phyloP scores from a whole-genome alignment of 345 rosid genomes.

The Hibiscus trionum region DNA sequence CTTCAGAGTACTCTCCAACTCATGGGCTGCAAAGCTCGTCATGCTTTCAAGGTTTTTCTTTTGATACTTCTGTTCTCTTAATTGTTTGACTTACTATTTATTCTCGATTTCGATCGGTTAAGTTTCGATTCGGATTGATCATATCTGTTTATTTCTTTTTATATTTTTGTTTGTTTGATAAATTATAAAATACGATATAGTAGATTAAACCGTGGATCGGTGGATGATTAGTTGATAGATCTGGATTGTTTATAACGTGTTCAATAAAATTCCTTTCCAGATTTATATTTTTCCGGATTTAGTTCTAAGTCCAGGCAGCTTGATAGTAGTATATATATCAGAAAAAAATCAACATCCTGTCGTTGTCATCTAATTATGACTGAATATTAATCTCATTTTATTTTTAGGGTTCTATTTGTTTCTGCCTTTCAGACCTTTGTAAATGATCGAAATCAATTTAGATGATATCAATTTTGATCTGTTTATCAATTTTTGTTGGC shows the following conservation, averaged over 20 bases:
- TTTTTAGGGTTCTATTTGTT: too few relatives aligned
- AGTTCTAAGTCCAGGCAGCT: not conserved
- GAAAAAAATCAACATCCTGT: not conserved
- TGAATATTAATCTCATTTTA: not conserved
- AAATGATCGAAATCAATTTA: not conserved
- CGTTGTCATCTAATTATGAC: not conserved
- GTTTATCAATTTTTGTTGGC: not conserved
- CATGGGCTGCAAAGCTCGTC: conserved; percentile 97
- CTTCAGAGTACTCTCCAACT: conserved; percentile 91
- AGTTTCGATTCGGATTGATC: too few relatives aligned
- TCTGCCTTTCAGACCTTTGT: too few relatives aligned
- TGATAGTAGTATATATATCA: too few relatives aligned
- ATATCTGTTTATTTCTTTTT: not conserved
- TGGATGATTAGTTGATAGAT: conserved; percentile 6
- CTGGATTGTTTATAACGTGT: conserved; percentile 1
- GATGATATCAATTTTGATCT: not conserved
- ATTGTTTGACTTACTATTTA: not conserved
- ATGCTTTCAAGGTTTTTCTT: conserved; percentile 70
- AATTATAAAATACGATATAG: not conserved
- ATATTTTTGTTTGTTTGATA: not conserved
- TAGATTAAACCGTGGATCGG: not conserved
- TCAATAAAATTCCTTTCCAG: not conserved
- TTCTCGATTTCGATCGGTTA: not conserved
- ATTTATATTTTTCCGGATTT: not conserved
- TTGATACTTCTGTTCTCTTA: not conserved